These are phyloP conservation scores for Talaromyces marneffei DNA, from an alignment of 2,329 filamentous ascomycete species.

Conservation along the genomic window DNA sequence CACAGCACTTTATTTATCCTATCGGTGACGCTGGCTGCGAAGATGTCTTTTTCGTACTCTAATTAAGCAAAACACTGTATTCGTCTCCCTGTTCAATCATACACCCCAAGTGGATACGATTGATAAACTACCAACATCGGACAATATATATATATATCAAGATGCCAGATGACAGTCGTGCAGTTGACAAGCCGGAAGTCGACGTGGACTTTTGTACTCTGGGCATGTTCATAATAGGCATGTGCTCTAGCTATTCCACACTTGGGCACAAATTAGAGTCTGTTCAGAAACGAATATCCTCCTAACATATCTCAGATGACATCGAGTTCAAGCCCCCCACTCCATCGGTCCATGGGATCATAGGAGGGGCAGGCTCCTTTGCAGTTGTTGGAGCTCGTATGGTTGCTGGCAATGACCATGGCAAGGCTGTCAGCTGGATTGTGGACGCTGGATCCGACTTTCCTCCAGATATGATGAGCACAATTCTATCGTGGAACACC, in stretches of 20 bases:
- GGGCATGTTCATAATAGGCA: conserved; percentile 61
- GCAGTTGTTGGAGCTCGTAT: conserved; percentile 82
- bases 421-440: conserved; percentile 75
- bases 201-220: conserved; percentile 54
- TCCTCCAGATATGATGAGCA: conserved; percentile 56
- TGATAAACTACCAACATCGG: not conserved
- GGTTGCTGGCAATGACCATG: conserved; percentile 64
- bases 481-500: conserved; percentile 71
- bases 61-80: not conserved
- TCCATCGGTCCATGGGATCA: conserved; percentile 64
- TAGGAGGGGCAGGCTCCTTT: conserved; percentile 87
- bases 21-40: not conserved
- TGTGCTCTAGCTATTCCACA: conserved; percentile 10
- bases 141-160: not conserved
- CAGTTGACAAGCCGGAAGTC: not conserved
- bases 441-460: conserved; percentile 88
- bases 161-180: not conserved
- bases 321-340: conserved; percentile 75
- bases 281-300: conserved; percentile 5
- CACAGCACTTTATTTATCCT: not conserved
- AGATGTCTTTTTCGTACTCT: not conserved
- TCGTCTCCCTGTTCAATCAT: not conserved
- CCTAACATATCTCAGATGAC: conserved; percentile 57
- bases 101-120: not conserved
- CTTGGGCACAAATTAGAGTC: not conserved